Conservation (phyloP, 805 yeast species). For the Saccharomyces kudriavzevii region DNA sequence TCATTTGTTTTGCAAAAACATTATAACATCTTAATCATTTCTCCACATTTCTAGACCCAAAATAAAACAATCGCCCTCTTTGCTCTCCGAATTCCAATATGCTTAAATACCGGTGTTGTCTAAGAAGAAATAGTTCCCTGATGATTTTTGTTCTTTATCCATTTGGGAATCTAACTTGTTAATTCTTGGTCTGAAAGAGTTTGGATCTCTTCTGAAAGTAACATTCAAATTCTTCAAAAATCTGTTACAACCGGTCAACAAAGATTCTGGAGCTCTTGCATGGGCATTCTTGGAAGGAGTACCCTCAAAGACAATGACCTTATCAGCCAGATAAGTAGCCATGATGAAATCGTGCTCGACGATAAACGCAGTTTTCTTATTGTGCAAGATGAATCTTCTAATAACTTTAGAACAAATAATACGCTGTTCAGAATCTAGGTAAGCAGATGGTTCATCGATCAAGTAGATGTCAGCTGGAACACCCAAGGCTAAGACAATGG, state of each 20-base stretch:
- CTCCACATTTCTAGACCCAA: background rate
- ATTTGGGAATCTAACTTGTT: slow-evolving; percentile 95
- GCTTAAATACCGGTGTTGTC: slow-evolving; percentile 49
- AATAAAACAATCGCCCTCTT: background rate
- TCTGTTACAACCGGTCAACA: slow-evolving; percentile 93
- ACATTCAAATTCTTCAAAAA: slow-evolving; percentile 95
- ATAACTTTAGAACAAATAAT: slow-evolving; percentile 97
- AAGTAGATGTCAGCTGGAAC: slow-evolving; percentile 89
- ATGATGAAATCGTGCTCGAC: slow-evolving; percentile 99
- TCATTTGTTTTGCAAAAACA: background rate
- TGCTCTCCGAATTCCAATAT: background rate
- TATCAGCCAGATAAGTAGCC: slow-evolving; percentile 98
- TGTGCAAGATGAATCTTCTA: slow-evolving; percentile 89
- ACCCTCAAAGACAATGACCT: slow-evolving; percentile 98
- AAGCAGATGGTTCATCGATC: slow-evolving; percentile 98
- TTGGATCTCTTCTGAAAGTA: slow-evolving; percentile 98
- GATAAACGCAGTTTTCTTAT: slow-evolving; percentile 97
- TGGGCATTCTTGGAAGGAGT: slow-evolving; percentile 74
- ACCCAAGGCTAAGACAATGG: slow-evolving; percentile 92
- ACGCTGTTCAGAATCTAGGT: slow-evolving; percentile 99
- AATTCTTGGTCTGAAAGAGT: slow-evolving; percentile 96
- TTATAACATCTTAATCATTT: background rate
- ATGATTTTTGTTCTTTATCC: slow-evolving; percentile 93
- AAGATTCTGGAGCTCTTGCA: slow-evolving; percentile 86
- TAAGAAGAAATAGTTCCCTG: slow-evolving; percentile 94